These are phyloP conservation scores for Balakata baccata DNA, from an alignment of 345 rosid genomes.

Conservation along the genomic window DNA sequence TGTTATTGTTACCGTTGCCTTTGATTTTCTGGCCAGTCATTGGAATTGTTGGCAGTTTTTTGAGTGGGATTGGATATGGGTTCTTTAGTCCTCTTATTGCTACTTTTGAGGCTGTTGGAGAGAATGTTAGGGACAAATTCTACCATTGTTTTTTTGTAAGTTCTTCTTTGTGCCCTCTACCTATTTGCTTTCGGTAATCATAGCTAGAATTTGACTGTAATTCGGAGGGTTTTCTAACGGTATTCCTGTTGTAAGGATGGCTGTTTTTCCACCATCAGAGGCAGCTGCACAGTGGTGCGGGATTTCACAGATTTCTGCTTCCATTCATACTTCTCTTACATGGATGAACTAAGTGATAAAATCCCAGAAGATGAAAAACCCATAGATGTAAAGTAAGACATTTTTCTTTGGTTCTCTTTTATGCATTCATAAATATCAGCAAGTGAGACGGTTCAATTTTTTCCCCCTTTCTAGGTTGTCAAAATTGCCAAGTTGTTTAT, in stretches of 20 bases:
- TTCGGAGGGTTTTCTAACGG: not conserved
- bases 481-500: constrained; percentile 58
- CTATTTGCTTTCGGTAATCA: not conserved
- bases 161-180: constrained; percentile 4
- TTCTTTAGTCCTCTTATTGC: constrained; percentile 65
- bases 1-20: constrained; percentile 59
- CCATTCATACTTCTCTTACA: constrained; percentile 80
- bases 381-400: constrained; percentile 49
- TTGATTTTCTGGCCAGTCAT: constrained; percentile 63
- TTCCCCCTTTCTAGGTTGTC: constrained; percentile 40
- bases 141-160: constrained; percentile 69
- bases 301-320: constrained; percentile 86
- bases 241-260: constrained; percentile 53
- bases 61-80: constrained; percentile 77
- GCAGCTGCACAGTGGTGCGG: constrained; percentile 63
- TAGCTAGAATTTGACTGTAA: not conserved
- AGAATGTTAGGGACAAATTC: constrained; percentile 56
- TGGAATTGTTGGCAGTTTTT: constrained; percentile 61
- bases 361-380: constrained; percentile 51
- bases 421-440: not conserved
- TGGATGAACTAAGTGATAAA: constrained; percentile 76
- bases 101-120: constrained; percentile 75
- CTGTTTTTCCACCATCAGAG: constrained; percentile 50
- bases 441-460: not conserved
- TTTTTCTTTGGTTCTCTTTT: not conserved